These are phyloP conservation scores for Metschnikowia lochheadii DNA, from an alignment of 805 yeast species.

Conservation along the genomic window DNA sequence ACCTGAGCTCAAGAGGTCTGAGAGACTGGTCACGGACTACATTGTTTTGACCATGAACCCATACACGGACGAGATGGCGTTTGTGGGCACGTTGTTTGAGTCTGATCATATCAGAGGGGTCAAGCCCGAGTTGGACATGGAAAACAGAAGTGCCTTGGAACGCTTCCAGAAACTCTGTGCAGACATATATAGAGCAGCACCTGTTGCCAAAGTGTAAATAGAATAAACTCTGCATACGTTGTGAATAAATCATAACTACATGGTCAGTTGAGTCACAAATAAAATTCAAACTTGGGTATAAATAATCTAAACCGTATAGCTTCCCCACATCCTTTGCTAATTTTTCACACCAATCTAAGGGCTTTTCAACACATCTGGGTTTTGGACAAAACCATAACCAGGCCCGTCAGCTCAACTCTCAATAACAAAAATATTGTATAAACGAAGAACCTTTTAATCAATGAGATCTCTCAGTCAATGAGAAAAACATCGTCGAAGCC, in stretches of 20 bases:
- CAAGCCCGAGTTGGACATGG: constrained; percentile 31
- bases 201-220: constrained; percentile 20
- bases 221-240: not conserved
- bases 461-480: constrained; percentile 25
- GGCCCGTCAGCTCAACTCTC: no score
- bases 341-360: not conserved
- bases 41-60: constrained; percentile 40
- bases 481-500: constrained; percentile 33
- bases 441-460: no score
- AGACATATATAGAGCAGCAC: constrained; percentile 39
- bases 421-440: no score
- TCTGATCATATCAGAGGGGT: constrained; percentile 35
- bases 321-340: not conserved
- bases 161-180: constrained; percentile 30
- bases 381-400: not conserved
- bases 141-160: constrained; percentile 14
- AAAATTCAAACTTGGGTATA: not conserved
- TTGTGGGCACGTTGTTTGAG: constrained; percentile 40
- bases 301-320: not conserved
- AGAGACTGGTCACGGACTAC: constrained; percentile 32
- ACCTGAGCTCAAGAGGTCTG: constrained; percentile 20
- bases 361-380: not conserved
- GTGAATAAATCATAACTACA: no score
- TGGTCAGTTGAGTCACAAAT: not conserved
- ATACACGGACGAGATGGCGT: constrained; percentile 32